phyloP scores from a whole-genome alignment of 2,329 filamentous ascomycete genomes.

The Aspergillus neotritici region DNA sequence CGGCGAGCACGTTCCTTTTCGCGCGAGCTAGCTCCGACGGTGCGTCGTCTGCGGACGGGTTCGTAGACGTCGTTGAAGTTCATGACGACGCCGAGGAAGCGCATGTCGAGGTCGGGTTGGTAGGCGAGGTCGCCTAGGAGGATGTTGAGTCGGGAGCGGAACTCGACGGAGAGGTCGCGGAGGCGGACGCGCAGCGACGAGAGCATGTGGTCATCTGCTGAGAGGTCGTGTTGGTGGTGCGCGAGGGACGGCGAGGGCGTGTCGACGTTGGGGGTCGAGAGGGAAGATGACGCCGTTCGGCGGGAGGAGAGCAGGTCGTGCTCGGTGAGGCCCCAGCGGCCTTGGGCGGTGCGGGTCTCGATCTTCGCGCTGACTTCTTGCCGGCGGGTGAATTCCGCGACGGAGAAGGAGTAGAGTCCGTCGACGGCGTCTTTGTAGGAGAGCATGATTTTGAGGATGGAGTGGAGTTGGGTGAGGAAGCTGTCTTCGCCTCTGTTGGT shows the following conservation, averaged over 20 bases:
- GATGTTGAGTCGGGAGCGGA: constrained; percentile 69
- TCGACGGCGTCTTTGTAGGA: constrained; percentile 90
- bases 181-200: constrained; percentile 70
- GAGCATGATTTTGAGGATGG: constrained; percentile 90
- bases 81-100: constrained; percentile 94
- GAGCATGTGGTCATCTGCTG: constrained; percentile 58
- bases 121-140: constrained; percentile 85
- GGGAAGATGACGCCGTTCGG: constrained; percentile 20
- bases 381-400: constrained; percentile 87
- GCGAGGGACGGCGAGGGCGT: constrained; percentile 39
- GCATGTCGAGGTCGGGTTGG: constrained; percentile 90
- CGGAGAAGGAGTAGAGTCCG: constrained; percentile 87
- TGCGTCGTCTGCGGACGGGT: constrained; percentile 58
- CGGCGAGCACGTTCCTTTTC: constrained; percentile 28
- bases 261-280: constrained; percentile 24
- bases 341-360: constrained; percentile 60
- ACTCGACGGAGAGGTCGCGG: constrained; percentile 65
- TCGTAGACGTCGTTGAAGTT: constrained; percentile 98
- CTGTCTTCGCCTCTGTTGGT: constrained; percentile 58
- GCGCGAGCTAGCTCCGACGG: constrained; percentile 24
- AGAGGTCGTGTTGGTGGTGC: constrained; percentile 30
- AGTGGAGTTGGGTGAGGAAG: constrained; percentile 86
- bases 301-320: constrained; percentile 40
- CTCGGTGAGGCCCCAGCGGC: constrained; percentile 59
- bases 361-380: constrained; percentile 76